A percentile compares a stretch with the other conserved stretches of the same genome.
These are phyloP conservation scores for Neurospora sp. DNA, from an alignment of 2,329 filamentous ascomycete species.

Conservation along the genomic window DNA sequence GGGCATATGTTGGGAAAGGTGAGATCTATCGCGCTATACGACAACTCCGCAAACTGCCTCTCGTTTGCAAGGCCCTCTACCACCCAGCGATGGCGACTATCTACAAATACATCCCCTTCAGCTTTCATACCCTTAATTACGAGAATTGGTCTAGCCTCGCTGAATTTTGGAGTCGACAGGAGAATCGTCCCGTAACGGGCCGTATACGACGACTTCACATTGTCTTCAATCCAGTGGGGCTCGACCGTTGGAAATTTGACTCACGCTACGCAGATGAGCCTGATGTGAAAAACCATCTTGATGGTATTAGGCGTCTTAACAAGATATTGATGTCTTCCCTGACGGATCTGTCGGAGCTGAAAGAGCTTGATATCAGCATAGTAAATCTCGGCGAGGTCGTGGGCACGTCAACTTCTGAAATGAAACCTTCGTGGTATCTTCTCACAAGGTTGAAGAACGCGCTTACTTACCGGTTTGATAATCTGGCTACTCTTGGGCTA, in stretches of 20 bases:
- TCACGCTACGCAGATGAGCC: not conserved
- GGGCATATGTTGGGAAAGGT: not conserved
- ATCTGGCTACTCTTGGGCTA: not conserved
- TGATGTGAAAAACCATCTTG: not conserved
- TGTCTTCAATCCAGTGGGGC: not conserved
- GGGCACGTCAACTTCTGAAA: not conserved
- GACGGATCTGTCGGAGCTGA: not conserved
- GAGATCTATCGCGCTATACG: not conserved
- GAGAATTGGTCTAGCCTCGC: not conserved
- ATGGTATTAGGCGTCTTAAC: not conserved
- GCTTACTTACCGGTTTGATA: not conserved
- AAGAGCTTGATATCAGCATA: not conserved
- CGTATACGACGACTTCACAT: not conserved
- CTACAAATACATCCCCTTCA: not conserved
- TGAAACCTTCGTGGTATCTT: not conserved
- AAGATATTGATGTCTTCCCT: not conserved
- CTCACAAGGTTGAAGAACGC: not conserved
- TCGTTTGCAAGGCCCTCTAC: not conserved
- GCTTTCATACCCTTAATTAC: not conserved
- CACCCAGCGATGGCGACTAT: not conserved
- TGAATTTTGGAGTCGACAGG: not conserved
- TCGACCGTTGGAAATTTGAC: not conserved
- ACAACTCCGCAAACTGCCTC: not conserved
- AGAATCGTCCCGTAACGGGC: not conserved
- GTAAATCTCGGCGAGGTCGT: not conserved